phyloP scores from a whole-genome alignment of 2,329 filamentous ascomycete genomes.

The Exophiala oligosperma region DNA sequence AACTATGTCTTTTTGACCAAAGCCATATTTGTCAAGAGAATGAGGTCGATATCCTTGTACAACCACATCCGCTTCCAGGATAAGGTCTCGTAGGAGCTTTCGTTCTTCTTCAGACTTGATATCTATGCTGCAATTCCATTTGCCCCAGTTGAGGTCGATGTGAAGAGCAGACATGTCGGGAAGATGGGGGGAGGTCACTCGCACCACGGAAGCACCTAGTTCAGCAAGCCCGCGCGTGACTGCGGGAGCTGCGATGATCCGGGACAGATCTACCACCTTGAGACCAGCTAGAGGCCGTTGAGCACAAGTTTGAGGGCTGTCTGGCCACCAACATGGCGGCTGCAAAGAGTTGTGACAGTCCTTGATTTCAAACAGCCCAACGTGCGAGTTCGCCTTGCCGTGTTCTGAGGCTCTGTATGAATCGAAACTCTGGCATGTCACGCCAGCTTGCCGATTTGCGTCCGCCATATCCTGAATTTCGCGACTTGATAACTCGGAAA shows the following conservation, averaged over 20 bases:
- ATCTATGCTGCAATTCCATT: conserved; percentile 61
- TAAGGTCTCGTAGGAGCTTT: conserved; percentile 40
- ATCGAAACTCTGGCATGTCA: conserved; percentile 38
- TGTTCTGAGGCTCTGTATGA: conserved; percentile 42
- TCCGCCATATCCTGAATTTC: too few relatives aligned
- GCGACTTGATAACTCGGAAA: too few relatives aligned
- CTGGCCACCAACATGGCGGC: conserved; percentile 12
- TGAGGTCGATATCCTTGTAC: conserved; percentile 54
- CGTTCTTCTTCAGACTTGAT: conserved; percentile 44
- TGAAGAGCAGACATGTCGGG: conserved; percentile 60
- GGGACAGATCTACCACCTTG: conserved; percentile 50
- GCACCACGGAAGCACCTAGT: conserved; percentile 48
- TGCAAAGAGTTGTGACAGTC: conserved; percentile 10
- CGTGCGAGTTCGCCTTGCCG: conserved; percentile 42
- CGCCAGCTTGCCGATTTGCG: conserved; percentile 36
- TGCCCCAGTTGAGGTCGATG: conserved; percentile 70
- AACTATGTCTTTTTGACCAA: conserved; percentile 46
- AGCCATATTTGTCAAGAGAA: conserved; percentile 59
- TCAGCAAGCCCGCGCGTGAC: conserved; percentile 43
- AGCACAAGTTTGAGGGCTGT: too few relatives aligned
- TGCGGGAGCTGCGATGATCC: conserved; percentile 46
- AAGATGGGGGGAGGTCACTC: conserved; percentile 44
- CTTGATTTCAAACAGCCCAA: conserved; percentile 42
- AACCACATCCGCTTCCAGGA: conserved; percentile 53
- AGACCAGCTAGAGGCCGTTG: conserved; percentile 45